These are phyloP conservation scores for Caloboletus inedulis DNA, from an alignment of 1,284 basidiomycete species.

Conservation along the genomic window DNA sequence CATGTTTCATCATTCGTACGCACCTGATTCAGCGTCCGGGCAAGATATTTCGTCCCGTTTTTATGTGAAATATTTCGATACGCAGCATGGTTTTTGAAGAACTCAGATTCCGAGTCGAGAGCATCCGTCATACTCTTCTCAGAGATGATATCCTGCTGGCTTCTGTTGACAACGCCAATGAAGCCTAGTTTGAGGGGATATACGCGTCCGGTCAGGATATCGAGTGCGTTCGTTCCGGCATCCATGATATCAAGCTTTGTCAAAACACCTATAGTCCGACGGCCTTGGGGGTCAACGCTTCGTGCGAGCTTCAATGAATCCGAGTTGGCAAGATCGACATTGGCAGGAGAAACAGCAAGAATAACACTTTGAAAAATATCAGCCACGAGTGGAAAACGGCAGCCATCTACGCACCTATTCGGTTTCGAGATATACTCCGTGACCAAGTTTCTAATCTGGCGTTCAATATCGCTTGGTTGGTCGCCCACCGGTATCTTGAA, in stretches of 20 bases:
- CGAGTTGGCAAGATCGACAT: conserved; percentile 98
- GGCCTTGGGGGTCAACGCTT: conserved; percentile 91
- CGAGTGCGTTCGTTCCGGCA: conserved; percentile 94
- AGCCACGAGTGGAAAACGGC: not conserved
- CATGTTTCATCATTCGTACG: conserved; percentile 20
- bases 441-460: conserved; percentile 93
- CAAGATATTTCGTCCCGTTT: conserved; percentile 94
- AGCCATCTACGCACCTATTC: conserved; percentile 68
- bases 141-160: conserved; percentile 95
- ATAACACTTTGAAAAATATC: conserved; percentile 67
- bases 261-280: conserved; percentile 93
- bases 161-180: conserved; percentile 96
- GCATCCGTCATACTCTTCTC: conserved; percentile 88
- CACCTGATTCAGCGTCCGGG: conserved; percentile 92
- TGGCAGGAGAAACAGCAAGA: conserved; percentile 93
- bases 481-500: conserved; percentile 84
- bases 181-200: conserved; percentile 98
- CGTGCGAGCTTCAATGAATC: conserved; percentile 96
- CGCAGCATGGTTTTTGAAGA: conserved; percentile 86
- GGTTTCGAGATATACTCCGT: conserved; percentile 96
- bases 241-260: conserved; percentile 99
- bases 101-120: conserved; percentile 83
- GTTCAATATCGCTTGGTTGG: conserved; percentile 92
- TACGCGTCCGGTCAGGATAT: conserved; percentile 93
- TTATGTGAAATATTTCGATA: conserved; percentile 97